A percentile compares a stretch with the other conserved stretches of the same genome.
These are phyloP conservation scores for Talaromyces sp. DNA, from an alignment of 2,329 filamentous ascomycete species.

Conservation along the genomic window DNA sequence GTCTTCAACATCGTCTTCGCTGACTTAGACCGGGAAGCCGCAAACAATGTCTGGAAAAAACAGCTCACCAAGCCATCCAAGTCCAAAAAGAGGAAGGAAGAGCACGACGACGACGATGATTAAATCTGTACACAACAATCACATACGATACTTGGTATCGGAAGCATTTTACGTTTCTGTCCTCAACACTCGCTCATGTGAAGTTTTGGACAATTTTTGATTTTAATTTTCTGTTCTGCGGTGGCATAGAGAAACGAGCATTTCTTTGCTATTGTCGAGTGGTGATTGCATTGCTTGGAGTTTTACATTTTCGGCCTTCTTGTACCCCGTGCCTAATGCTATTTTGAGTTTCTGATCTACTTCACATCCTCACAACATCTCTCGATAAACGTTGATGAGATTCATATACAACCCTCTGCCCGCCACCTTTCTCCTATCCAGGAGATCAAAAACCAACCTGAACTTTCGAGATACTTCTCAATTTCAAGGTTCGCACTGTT, in stretches of 20 bases:
- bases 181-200: neutral
- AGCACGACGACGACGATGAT: conserved; percentile 15
- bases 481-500: neutral
- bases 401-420: neutral
- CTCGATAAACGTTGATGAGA: neutral
- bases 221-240: neutral
- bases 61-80: conserved; percentile 54
- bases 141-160: neutral
- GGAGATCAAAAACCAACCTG: neutral
- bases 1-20: conserved; percentile 91
- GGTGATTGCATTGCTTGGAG: conserved; percentile 10
- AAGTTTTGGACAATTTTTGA: neutral
- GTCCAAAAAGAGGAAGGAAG: conserved; percentile 5
- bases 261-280: conserved; percentile 5
- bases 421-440: neutral
- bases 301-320: neutral
- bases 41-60: conserved; percentile 69
- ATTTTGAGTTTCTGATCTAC: neutral
- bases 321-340: neutral
- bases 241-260: conserved; percentile 6
- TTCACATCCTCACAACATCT: too few relatives aligned
- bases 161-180: neutral
- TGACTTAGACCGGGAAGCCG: conserved; percentile 67
- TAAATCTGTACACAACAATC: neutral
- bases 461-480: neutral